These are phyloP conservation scores for Ajuga reptans DNA, from an alignment of 305 asterid species.

Conservation along the genomic window DNA sequence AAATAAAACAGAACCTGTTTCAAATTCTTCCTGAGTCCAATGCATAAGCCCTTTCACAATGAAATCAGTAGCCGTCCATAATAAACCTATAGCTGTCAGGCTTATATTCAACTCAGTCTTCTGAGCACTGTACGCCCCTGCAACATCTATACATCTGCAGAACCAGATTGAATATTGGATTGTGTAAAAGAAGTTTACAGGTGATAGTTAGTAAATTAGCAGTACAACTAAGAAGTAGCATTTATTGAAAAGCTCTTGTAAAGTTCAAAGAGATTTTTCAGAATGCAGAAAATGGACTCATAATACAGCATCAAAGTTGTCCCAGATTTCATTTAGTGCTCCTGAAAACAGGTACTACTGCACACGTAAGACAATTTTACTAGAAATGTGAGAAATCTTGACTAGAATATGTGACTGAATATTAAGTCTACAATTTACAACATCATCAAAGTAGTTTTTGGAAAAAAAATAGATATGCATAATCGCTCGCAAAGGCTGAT, in stretches of 20 bases:
- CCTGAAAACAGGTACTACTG: not conserved
- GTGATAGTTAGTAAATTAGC: not conserved
- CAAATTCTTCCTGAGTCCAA: slow-evolving; percentile 43
- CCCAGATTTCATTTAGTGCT: not conserved
- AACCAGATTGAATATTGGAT: slow-evolving; percentile 23
- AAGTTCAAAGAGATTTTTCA: slow-evolving; percentile 13
- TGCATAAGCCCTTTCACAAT: slow-evolving; percentile 61
- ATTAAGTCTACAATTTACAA: too few relatives aligned
- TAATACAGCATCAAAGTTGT: not conserved
- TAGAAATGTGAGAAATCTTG: not conserved
- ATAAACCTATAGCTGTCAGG: slow-evolving; percentile 86
- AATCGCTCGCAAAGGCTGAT: not conserved
- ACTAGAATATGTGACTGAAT: too few relatives aligned
- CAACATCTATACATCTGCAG: slow-evolving; percentile 88
- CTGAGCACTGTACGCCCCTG: slow-evolving; percentile 94
- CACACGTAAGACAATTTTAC: not conserved
- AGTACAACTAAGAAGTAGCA: not conserved
- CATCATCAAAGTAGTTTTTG: not conserved
- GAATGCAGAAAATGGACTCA: slow-evolving; percentile 10
- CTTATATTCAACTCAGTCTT: slow-evolving; percentile 89
- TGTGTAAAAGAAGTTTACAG: not conserved
- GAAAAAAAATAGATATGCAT: not conserved
- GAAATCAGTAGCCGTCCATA: slow-evolving; percentile 95
- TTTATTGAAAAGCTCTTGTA: not conserved
- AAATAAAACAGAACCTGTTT: slow-evolving; percentile 44